A percentile compares a stretch with the other conserved stretches of the same genome.
Evolutionary conservation across 2,329 filamentous ascomycete species (phyloP).

Genomic region (Alternaria novae-zelandiae): DNA sequence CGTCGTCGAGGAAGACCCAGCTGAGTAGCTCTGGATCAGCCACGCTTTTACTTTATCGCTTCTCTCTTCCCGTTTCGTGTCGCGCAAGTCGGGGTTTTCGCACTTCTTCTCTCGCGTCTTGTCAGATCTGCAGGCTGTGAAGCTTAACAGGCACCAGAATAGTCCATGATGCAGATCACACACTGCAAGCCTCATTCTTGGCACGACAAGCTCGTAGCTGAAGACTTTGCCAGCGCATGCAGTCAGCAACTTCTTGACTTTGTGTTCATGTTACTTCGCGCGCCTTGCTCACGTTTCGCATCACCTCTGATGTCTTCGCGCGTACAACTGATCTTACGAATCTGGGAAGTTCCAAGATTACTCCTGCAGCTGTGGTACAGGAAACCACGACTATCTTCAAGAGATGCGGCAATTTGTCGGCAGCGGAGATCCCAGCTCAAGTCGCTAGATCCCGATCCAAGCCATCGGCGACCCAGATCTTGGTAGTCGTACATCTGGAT

Average conservation of each 20-base stretch:
- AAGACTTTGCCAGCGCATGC: background rate
- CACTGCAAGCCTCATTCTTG: background rate
- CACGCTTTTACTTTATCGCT: slow-evolving; percentile 14
- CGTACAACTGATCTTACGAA: background rate
- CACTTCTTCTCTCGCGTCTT: background rate
- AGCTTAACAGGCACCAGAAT: background rate
- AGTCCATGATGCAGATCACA: background rate
- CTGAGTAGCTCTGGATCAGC: slow-evolving; percentile 27
- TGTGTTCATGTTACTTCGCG: background rate
- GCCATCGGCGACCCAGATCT: background rate
- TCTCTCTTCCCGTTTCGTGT: slow-evolving; percentile 4
- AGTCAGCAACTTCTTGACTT: background rate
- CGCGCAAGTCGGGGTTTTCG: background rate
- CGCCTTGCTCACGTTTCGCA: background rate
- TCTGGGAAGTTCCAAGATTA: background rate
- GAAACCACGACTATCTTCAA: background rate
- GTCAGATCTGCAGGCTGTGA: slow-evolving; percentile 5
- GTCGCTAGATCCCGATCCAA: background rate
- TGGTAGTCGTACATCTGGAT: slow-evolving; percentile 1
- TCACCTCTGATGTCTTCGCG: background rate
- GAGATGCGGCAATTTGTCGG: background rate
- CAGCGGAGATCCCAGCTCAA: background rate
- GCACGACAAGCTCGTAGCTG: background rate
- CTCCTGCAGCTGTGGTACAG: background rate
- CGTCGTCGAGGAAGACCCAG: slow-evolving; percentile 11